Base-by-base conservation (phyloP, 2,329 filamentous ascomycete species). In the Diaporthe vaccinii region DNA sequence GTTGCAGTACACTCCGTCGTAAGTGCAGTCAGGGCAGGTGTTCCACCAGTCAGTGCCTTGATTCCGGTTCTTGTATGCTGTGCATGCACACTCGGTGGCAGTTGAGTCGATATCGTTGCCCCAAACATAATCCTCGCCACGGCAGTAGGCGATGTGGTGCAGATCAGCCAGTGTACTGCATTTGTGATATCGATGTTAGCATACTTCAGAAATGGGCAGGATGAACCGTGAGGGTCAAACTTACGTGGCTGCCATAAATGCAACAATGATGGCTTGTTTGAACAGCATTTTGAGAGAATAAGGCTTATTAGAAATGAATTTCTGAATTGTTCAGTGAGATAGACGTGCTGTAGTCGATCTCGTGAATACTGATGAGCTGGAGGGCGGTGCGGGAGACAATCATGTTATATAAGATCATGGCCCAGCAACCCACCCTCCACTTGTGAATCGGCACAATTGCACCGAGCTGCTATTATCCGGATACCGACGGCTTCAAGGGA, bases 41-140 rank as follows among this genome's bases (percentile, higher is more conserved):
- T 65, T 65, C 61, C 61, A 65, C 61, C 61, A 65, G 4, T 65
- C 61, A 31, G 61, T 65, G 41, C 61, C 61, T 22, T 49, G 15
- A 8, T 65, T 65, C n/a, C 61, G 61, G 41, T 65, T 65, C 41
- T 65, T 65, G 25, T 65, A 65, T 6, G 61, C 61, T 10, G 31
- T 34, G 25, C 61, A 65, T n/a, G 61, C 61, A 22, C 61, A 65
- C 28, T 65, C 61, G 25, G 61, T 65, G 7, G 61, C 61, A 31
- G 14, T 10, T 5, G 41, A 20, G n/a, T 49, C 41, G 20, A 65
- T 31, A 28, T 65, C 41, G 28, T 65, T 65, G 39, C 61, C 61
- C 61, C 61, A 65, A 12, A 65, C 41, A 41, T 65, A 65, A 0
- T 65, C 41, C 17, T 65, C 61, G 17, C 61, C 61, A 65, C 61